Evolutionary conservation across 768 basidiomycete genomes (phyloP), one percentile per base, ranked within the genome.

Genomic region (Trametes villosa): DNA sequence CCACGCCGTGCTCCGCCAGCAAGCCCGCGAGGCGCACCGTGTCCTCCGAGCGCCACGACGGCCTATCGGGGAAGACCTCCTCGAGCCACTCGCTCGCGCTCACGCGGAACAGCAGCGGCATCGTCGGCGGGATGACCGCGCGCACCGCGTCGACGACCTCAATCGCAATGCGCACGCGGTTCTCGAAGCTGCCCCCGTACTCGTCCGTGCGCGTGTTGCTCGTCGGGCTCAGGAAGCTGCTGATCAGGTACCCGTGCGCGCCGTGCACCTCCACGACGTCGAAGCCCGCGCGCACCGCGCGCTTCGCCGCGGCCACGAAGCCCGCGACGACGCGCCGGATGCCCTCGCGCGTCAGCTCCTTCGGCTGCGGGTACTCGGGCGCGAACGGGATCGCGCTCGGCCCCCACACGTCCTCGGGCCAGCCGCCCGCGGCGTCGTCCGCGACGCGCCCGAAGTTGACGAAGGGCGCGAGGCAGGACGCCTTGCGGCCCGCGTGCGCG

Each of bases 81-180:
- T 86, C 84, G 9, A 89, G 74, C 86, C 90, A 89, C 59, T 93
- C 92, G 0, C 84, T 86, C 2, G 84, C 92, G 45, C 86, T 87
- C 15, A 93, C 72, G 33, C 92, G 80, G 59, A 88, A 77, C 74
- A 93, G 91, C 20, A 94, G 73, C 0, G 93, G 90, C 78, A 84
- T 86, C 9, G 78, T 71, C 6, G 77, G 69, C 0, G 85, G 84
- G 66, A 90, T 87, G 17, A 79, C 77, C 27, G 76, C 78, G 11
- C 91, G 80, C 1, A 91, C 74, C 9, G 57, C 64, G 30, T 65
- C 64, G 34, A 62, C 60, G 38, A 1, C 79, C 78, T 26, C 76
- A 75, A 33, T 64, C 66, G 9, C 68, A 71, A 24, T 62, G 63
- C 40, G 81, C 81, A 76, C 78, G 15, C 81, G 73, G 71, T 81